A percentile compares a stretch with the other conserved stretches of the same genome.
These are phyloP conservation scores for Rubia peregrina DNA, from an alignment of 305 asterid genomes.

Conservation along the genomic window DNA sequence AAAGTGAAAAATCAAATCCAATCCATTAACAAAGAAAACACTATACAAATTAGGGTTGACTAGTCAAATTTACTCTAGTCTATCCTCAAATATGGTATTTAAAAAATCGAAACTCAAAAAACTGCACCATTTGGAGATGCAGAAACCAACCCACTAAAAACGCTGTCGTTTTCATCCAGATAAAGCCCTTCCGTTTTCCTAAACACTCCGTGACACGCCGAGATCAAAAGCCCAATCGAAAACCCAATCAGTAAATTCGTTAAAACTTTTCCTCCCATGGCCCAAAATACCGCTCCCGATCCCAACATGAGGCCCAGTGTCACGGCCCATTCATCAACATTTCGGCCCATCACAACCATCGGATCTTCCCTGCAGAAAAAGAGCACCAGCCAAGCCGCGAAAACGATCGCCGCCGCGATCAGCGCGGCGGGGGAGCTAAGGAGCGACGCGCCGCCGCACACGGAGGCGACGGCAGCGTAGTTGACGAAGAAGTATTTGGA, in stretches of 20 bases:
- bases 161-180: conserved; percentile 66
- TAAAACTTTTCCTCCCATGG: conserved; percentile 40
- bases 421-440: conserved; percentile 47
- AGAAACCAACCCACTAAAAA: conserved; percentile 41
- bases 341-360: conserved; percentile 43
- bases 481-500: conserved; percentile 51
- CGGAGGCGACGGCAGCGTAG: conserved; percentile 43
- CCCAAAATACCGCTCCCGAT: conserved; percentile 32
- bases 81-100: neutral
- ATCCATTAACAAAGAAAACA: neutral
- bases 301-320: conserved; percentile 32
- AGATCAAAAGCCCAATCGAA: conserved; percentile 38
- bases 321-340: conserved; percentile 45
- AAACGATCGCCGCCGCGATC: conserved; percentile 32
- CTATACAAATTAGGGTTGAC: neutral
- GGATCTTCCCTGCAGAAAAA: conserved; percentile 75
- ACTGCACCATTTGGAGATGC: conserved; percentile 22
- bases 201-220: conserved; percentile 43
- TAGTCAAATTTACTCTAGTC: neutral
- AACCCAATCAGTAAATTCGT: conserved; percentile 46
- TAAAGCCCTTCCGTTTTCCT: conserved; percentile 62
- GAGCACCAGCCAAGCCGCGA: conserved; percentile 54
- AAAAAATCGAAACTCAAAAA: conserved; percentile 7
- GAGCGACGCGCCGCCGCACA: conserved; percentile 47
- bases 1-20: neutral